Evolutionary conservation across 129 eudicot species (phyloP).

Genomic region (Lonicera japonica): DNA sequence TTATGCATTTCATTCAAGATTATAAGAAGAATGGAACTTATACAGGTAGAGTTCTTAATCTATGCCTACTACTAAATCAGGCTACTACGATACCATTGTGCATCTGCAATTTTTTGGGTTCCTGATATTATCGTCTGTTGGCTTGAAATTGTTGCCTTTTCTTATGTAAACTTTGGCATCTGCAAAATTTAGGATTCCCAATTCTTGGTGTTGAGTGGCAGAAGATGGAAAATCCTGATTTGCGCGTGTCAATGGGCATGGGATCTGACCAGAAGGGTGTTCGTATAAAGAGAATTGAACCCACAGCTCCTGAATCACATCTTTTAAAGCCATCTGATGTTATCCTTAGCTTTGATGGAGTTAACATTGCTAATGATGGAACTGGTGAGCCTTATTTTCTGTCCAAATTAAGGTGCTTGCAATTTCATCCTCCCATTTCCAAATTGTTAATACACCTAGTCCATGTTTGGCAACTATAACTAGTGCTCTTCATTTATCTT

Average conservation of each 20-base stretch:
- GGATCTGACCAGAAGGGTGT: slow-evolving; percentile 50
- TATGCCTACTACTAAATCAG: too few species aligned
- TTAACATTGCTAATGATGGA: slow-evolving; percentile 62
- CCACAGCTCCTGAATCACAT: slow-evolving; percentile 57
- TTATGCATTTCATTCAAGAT: slow-evolving; percentile 48
- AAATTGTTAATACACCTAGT: too few species aligned
- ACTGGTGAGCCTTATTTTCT: slow-evolving; percentile 33
- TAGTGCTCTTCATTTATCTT: too few species aligned
- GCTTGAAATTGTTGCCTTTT: background rate
- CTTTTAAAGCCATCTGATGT: slow-evolving; percentile 47
- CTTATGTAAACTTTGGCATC: background rate
- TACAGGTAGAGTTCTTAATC: slow-evolving; percentile 31
- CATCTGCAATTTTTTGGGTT: background rate
- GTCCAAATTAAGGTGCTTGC: background rate
- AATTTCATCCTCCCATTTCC: background rate
- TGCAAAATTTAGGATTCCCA: slow-evolving; percentile 19
- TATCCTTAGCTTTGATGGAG: slow-evolving; percentile 54
- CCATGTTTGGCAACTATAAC: too few species aligned
- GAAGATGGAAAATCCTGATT: slow-evolving; percentile 61
- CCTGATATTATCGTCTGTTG: background rate
- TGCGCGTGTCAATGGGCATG: slow-evolving; percentile 62
- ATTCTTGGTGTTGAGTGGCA: slow-evolving; percentile 64
- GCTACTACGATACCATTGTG: too few species aligned
- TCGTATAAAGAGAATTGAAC: slow-evolving; percentile 51
- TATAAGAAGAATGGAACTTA: slow-evolving; percentile 52